Evolutionary conservation across 2,329 filamentous ascomycete species (phyloP), one percentile per base, ranked within the genome.

Genomic region (Colletotrichum echinochloae): DNA sequence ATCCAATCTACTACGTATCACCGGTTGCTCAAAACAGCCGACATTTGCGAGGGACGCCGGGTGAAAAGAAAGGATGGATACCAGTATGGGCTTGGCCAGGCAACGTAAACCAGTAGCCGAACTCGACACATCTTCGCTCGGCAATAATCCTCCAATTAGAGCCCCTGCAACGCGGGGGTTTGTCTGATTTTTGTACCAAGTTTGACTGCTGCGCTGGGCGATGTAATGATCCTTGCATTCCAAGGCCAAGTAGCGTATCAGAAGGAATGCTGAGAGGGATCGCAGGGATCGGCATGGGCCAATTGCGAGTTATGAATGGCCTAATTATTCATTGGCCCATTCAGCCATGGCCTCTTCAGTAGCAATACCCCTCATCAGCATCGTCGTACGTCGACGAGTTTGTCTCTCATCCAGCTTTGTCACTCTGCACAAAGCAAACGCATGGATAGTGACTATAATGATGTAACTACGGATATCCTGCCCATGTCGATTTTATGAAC

Each of bases 241-340:
- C 55, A 56, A n/a, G 26, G 56, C 35, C 35, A 62, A 60, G 30
- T 30, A n/a, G 28, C 18, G 46, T 30, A 30, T 46, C 16, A 44
- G n/a, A 55, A 55, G 61, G 65, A 60, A 69, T 60, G 66, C 49
- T 60, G 37, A 28, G 54, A 54, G 35, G 66, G 59, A 54, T 65
- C 35, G 65, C 48, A 70, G 62, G 44, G 14, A 57, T 35, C 12
- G 11, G 37, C 63, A 57, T 54, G 64, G 64, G 64, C 57, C 56
- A 26, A 56, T 56, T 70, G 63, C 63, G 66, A 66, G 28, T 44
- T 18, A 30, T 60, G 14, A 49, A 61, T 49, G 35, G 56, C 39
- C 8, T n/a, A n/a, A n/a, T n/a, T n/a, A n/a, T n/a, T n/a, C 1
- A 14, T 44, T 66, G 57, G 49, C 67, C 63, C 51, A 44, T 20